These are phyloP conservation scores for Erigeron philadelphicus DNA, from an alignment of 140 eudicot species.

Conservation along the genomic window DNA sequence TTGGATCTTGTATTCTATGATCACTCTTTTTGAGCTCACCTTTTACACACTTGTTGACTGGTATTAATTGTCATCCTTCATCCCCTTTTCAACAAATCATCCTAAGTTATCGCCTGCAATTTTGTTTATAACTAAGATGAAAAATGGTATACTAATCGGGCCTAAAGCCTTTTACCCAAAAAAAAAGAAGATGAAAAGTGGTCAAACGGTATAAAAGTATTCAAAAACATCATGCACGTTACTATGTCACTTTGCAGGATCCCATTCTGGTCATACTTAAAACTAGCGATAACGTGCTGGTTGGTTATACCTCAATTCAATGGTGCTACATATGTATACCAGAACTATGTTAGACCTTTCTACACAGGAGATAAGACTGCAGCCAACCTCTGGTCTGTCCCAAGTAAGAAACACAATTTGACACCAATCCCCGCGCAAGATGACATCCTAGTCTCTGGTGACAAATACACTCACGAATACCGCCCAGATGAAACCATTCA, in stretches of 20 bases:
- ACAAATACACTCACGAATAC: conserved; percentile 54
- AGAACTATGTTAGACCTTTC: conserved; percentile 70
- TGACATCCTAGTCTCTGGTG: conserved; percentile 62
- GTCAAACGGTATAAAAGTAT: no score
- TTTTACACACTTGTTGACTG: conserved; percentile 70
- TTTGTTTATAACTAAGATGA: no score
- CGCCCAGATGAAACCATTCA: conserved; percentile 52
- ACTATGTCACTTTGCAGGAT: conserved; percentile 42
- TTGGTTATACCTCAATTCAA: conserved; percentile 88
- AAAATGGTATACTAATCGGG: no score
- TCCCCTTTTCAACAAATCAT: background rate
- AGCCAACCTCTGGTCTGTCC: conserved; percentile 64
- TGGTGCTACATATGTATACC: conserved; percentile 85
- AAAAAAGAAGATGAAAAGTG: no score
- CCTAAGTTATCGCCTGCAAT: no score
- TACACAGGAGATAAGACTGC: conserved; percentile 37
- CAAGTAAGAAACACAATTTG: conserved; percentile 54
- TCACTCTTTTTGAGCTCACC: conserved; percentile 91
- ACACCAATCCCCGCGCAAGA: conserved; percentile 30
- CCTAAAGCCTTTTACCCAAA: no score
- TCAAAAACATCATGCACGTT: no score
- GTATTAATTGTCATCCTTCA: conserved; percentile 31
- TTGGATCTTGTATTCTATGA: conserved; percentile 88
- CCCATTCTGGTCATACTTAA: conserved; percentile 86
- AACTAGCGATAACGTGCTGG: conserved; percentile 84